Percentiles rank a stretch among this genome's conserved stretches.
phyloP scores from a whole-genome alignment of 75 land plant genomes.

The Picea sitchensis region DNA sequence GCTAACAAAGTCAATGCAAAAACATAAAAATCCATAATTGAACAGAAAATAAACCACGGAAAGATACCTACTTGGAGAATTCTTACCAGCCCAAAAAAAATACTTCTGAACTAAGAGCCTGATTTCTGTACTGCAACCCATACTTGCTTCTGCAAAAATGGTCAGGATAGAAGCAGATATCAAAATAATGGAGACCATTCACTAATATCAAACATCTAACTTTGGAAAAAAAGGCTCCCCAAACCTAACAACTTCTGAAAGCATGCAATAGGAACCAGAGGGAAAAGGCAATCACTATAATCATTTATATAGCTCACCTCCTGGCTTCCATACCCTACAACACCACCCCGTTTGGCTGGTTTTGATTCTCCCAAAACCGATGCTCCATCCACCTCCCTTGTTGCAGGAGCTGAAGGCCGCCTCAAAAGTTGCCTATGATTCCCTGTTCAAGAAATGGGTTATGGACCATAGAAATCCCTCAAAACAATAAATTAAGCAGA shows the following conservation, averaged over 20 bases:
- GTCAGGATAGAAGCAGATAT: not conserved
- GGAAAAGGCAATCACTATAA: not conserved
- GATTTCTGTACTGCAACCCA: constrained; percentile 68
- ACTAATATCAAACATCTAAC: not conserved
- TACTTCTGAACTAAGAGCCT: constrained; percentile 26
- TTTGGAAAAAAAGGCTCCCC: not conserved
- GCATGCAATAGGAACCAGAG: not conserved
- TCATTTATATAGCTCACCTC: constrained; percentile 40
- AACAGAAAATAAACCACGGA: not conserved
- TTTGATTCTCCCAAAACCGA: constrained; percentile 31
- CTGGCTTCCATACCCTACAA: constrained; percentile 38
- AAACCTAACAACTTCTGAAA: not conserved
- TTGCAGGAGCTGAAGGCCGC: constrained; percentile 23
- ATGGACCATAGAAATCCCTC: not conserved
- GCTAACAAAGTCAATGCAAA: not conserved
- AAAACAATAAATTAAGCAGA: not conserved
- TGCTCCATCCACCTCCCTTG: constrained; percentile 42
- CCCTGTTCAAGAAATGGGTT: constrained; percentile 21
- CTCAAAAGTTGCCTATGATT: constrained; percentile 48
- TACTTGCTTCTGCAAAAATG: constrained; percentile 49
- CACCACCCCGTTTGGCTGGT: constrained; percentile 37
- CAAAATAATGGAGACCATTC: not conserved
- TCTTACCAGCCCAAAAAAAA: constrained; percentile 24
- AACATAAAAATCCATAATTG: not conserved
- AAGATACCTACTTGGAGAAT: not conserved